Percentiles rank a stretch among this genome's conserved stretches.
Conservation (phyloP, 306 rosid species). For the Hippophae tibetana region DNA sequence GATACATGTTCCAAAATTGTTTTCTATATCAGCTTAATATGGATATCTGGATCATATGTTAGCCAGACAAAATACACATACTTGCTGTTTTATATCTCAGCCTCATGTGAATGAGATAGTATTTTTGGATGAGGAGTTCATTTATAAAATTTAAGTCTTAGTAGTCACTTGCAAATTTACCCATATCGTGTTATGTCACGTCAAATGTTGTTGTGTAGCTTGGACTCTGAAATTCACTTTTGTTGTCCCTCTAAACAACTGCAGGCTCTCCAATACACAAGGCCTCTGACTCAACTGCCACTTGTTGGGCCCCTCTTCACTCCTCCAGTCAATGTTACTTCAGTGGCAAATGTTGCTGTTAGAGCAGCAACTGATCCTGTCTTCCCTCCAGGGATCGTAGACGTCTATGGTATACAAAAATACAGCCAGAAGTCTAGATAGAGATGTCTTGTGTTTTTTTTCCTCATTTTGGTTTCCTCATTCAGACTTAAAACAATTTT, state of each 20-base stretch:
- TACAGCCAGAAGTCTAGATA: slow-evolving; percentile 57
- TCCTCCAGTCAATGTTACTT: slow-evolving; percentile 75
- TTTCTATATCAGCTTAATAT: neutral
- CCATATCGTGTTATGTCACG: no score
- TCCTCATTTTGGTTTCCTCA: slow-evolving; percentile 2
- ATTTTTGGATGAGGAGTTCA: no score
- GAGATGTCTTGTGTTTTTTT: slow-evolving; percentile 9
- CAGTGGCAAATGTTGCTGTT: slow-evolving; percentile 77
- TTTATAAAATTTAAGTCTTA: no score
- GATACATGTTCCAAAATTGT: neutral
- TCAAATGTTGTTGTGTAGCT: no score
- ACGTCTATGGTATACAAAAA: slow-evolving; percentile 67
- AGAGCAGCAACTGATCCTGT: slow-evolving; percentile 94
- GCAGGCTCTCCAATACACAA: slow-evolving; percentile 65
- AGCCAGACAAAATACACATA: neutral
- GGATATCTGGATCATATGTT: neutral
- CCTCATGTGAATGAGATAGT: neutral
- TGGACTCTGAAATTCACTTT: no score
- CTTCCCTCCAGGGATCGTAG: slow-evolving; percentile 85
- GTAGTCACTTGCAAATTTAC: no score
- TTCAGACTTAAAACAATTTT: neutral
- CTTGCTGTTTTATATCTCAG: neutral
- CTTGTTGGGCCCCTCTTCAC: slow-evolving; percentile 77
- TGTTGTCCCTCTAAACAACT: slow-evolving; percentile 7
- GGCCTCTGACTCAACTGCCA: slow-evolving; percentile 62